These are phyloP conservation scores for Tolypocladium ophioglossoides DNA, from an alignment of 2,329 filamentous ascomycete genomes.

Conservation along the genomic window DNA sequence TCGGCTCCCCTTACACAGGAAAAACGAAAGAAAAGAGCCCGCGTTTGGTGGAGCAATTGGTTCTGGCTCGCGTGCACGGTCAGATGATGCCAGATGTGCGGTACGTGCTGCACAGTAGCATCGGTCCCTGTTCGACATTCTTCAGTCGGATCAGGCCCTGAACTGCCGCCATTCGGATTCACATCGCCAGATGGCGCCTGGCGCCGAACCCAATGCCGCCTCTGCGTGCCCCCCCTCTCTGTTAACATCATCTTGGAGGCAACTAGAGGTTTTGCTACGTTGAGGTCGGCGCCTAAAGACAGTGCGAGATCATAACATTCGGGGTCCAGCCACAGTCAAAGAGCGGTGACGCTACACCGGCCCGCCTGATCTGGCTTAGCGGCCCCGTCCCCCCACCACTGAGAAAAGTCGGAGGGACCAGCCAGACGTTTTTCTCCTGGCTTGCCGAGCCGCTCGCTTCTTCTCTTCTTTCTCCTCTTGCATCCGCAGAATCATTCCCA, in stretches of 20 bases:
- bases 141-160: not conserved
- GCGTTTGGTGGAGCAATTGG: not conserved
- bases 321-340: not conserved
- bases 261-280: not conserved
- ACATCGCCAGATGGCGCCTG: not conserved
- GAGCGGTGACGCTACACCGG: conserved; percentile 4
- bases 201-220: not conserved
- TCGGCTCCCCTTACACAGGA: not conserved
- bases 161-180: not conserved
- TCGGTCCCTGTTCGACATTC: no score
- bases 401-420: conserved; percentile 8
- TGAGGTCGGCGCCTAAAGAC: not conserved
- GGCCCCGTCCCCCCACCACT: conserved; percentile 8
- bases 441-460: conserved; percentile 2
- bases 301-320: not conserved
- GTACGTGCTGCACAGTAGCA: not conserved
- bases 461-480: conserved; percentile 12
- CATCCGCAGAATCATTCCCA: conserved; percentile 16
- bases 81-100: not conserved
- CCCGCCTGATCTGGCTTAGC: conserved; percentile 3
- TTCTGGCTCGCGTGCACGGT: not conserved
- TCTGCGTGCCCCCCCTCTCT: not conserved
- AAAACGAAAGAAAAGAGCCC: not conserved
- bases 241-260: not conserved
- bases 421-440: conserved; percentile 5